phyloP scores from a whole-genome alignment of 139 green algal genomes.

The Closterium sp. region DNA sequence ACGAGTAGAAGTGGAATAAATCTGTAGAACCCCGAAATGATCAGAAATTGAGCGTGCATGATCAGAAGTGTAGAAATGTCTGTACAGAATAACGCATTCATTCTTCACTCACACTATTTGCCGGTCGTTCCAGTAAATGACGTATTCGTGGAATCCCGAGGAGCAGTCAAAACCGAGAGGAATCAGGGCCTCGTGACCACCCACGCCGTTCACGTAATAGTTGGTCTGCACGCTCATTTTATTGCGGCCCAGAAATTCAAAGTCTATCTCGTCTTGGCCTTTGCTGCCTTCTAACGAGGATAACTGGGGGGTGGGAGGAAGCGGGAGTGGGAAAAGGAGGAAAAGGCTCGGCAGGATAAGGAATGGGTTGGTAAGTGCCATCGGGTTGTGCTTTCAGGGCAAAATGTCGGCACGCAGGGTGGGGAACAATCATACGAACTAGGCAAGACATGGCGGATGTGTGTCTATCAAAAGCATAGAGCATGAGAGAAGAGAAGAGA shows the following conservation, averaged over 20 bases:
- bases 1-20: neutral
- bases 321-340: neutral
- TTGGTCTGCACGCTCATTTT: slow-evolving; percentile 19
- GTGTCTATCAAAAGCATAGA: too few species aligned
- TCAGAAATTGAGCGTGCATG: too few species aligned
- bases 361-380: too few species aligned
- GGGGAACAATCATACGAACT: too few species aligned
- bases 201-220: slow-evolving; percentile 23
- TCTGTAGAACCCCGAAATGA: too few species aligned
- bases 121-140: slow-evolving; percentile 8
- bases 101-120: neutral
- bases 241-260: slow-evolving; percentile 19
- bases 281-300: slow-evolving; percentile 19
- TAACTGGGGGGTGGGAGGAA: neutral
- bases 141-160: slow-evolving; percentile 13
- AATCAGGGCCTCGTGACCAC: neutral
- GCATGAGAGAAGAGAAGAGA: too few species aligned
- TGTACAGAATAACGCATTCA: neutral
- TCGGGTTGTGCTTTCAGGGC: too few species aligned
- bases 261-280: slow-evolving; percentile 22
- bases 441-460: too few species aligned
- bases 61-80: too few species aligned
- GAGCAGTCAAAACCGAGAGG: slow-evolving; percentile 4
- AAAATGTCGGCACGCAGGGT: too few species aligned
- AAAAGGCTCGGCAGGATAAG: too few species aligned